These are phyloP conservation scores for Patellifolia procumbens DNA, from an alignment of 179 eudicot genomes.

Conservation along the genomic window DNA sequence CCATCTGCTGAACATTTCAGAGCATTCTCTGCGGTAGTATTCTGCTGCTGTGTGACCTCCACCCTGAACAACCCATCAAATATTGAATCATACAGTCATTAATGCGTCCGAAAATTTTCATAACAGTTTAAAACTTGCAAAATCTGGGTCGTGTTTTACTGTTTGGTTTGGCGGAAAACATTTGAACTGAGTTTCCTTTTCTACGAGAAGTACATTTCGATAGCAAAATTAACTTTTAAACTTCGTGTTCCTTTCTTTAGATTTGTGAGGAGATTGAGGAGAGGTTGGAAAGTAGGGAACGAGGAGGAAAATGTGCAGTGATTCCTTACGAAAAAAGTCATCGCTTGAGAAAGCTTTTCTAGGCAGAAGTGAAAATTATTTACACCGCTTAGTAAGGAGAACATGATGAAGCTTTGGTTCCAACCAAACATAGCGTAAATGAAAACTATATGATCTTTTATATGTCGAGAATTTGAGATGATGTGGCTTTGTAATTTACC, in stretches of 20 bases:
- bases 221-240: neutral
- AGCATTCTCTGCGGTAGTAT: slow-evolving; percentile 52
- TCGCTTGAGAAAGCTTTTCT: too few relatives aligned
- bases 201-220: neutral
- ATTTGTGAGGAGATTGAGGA: neutral
- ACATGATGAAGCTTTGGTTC: neutral
- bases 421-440: neutral
- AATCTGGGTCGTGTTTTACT: neutral
- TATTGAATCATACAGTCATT: neutral
- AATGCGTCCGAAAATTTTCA: too few relatives aligned
- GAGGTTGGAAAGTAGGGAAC: neutral
- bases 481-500: slow-evolving; percentile 23
- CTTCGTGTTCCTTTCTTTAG: neutral
- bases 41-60: slow-evolving; percentile 72
- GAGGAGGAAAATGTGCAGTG: too few relatives aligned
- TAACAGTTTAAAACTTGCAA: neutral
- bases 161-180: neutral
- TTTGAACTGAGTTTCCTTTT: neutral
- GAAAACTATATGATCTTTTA: neutral
- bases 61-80: slow-evolving; percentile 43
- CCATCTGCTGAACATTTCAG: slow-evolving; percentile 53
- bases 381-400: neutral
- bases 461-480: too few relatives aligned
- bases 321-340: too few relatives aligned
- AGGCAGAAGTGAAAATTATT: neutral